Evolutionary conservation across 305 asterid species (phyloP).

Genomic region (Coffea humblotiana): DNA sequence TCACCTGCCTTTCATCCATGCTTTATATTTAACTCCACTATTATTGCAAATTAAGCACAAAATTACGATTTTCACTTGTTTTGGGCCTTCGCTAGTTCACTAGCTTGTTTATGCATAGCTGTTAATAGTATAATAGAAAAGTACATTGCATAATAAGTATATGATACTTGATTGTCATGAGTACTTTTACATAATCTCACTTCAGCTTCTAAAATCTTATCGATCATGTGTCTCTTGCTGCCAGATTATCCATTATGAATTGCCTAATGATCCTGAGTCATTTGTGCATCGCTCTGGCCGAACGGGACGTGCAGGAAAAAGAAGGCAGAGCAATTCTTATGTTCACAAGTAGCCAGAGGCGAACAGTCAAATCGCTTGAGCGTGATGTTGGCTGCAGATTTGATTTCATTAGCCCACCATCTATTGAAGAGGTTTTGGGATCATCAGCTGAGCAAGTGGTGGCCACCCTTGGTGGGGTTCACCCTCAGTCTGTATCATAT

Average conservation of each 20-base stretch:
- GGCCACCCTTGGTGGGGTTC: conserved; percentile 78
- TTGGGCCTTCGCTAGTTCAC: too few species aligned
- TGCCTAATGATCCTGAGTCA: conserved; percentile 95
- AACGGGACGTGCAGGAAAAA: conserved; percentile 99
- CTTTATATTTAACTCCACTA: neutral
- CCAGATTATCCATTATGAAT: conserved; percentile 92
- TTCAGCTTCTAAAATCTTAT: conserved; percentile 6
- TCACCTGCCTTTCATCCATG: neutral
- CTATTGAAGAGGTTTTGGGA: conserved; percentile 82
- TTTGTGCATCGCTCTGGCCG: conserved; percentile 98
- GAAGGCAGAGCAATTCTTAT: conserved; percentile 74
- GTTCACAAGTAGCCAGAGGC: conserved; percentile 81
- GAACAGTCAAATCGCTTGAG: conserved; percentile 83
- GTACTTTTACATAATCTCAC: neutral
- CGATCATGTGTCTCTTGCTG: conserved; percentile 9
- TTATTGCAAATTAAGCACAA: neutral
- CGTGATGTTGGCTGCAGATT: conserved; percentile 82
- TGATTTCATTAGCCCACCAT: conserved; percentile 76
- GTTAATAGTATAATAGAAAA: neutral
- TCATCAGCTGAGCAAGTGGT: conserved; percentile 91
- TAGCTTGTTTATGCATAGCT: neutral
- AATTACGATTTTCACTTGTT: neutral
- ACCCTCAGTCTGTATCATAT: conserved; percentile 78
- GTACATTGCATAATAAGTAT: neutral
- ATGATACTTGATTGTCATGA: neutral